A percentile compares a stretch with the other conserved stretches of the same genome.
phyloP scores from a whole-genome alignment of 176 grass and related monocot species.

The Triticum timopheevii region DNA sequence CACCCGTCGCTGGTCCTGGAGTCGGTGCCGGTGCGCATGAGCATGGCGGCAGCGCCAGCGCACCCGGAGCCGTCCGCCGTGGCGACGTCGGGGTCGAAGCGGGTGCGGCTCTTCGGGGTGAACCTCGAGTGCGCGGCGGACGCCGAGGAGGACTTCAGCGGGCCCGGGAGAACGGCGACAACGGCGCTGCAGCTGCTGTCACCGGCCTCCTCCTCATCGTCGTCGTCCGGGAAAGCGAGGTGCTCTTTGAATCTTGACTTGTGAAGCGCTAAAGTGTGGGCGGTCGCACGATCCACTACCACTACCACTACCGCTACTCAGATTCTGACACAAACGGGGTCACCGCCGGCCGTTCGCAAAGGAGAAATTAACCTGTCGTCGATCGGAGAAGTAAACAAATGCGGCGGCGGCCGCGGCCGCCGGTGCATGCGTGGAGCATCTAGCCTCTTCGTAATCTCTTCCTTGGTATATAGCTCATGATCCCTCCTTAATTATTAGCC shows the following conservation, averaged over 20 bases:
- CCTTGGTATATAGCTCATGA: slow-evolving; percentile 41
- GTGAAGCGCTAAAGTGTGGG: slow-evolving; percentile 39
- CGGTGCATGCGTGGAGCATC: slow-evolving; percentile 1
- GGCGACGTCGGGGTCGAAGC: slow-evolving; percentile 52
- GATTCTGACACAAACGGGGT: slow-evolving; percentile 30
- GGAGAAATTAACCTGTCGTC: background rate
- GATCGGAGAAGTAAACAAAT: slow-evolving; percentile 23
- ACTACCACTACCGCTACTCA: slow-evolving; percentile 1
- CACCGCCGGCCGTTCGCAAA: background rate
- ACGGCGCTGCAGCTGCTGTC: slow-evolving; percentile 20
- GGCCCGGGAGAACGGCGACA: slow-evolving; percentile 19
- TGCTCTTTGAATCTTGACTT: slow-evolving; percentile 93
- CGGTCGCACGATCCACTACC: slow-evolving; percentile 20
- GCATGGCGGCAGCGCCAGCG: background rate
- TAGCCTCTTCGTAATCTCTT: slow-evolving; percentile 21
- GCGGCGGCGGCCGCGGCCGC: background rate
- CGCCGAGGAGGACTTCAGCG: slow-evolving; percentile 24
- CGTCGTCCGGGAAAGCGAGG: slow-evolving; percentile 62
- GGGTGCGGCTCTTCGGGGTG: slow-evolving; percentile 89
- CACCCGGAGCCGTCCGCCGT: slow-evolving; percentile 28
- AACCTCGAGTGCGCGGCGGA: slow-evolving; percentile 66
- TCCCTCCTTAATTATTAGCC: slow-evolving; percentile 45
- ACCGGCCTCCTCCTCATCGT: slow-evolving; percentile 49
- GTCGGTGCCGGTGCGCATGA: slow-evolving; percentile 55
- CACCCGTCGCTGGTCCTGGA: slow-evolving; percentile 58